Percentiles rank a stretch among this genome's conserved stretches.
Evolutionary conservation across 2,329 filamentous ascomycete species (phyloP).

Genomic region (Alternaria sp.): DNA sequence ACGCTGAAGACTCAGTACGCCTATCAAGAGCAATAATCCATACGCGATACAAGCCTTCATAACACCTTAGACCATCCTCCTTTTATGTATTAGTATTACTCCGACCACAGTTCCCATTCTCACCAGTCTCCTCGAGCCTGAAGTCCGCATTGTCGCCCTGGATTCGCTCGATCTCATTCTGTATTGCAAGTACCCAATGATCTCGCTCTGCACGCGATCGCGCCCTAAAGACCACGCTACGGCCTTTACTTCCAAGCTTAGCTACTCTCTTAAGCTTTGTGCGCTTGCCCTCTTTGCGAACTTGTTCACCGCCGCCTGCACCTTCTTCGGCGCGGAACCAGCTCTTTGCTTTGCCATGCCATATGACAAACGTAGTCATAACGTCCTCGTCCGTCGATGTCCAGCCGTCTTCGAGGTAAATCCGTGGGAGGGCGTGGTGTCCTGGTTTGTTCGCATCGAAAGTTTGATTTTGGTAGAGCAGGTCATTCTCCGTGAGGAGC

Average conservation of each 20-base stretch:
- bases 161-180: constrained; percentile 69
- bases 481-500: constrained; percentile 65
- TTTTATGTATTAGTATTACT: neutral
- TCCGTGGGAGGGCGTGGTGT: constrained; percentile 63
- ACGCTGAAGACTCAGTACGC: neutral
- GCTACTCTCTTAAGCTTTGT: constrained; percentile 65
- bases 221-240: constrained; percentile 70
- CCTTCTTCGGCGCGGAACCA: constrained; percentile 57
- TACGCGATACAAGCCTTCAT: neutral
- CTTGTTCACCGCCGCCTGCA: constrained; percentile 36
- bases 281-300: constrained; percentile 49
- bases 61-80: neutral
- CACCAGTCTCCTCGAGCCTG: constrained; percentile 38
- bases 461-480: constrained; percentile 68
- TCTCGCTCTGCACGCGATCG: constrained; percentile 69
- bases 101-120: neutral
- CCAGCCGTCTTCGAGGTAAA: constrained; percentile 67
- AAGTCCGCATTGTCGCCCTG: constrained; percentile 57
- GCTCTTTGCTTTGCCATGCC: constrained; percentile 64
- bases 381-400: constrained; percentile 68
- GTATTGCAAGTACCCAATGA: constrained; percentile 70
- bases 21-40: neutral
- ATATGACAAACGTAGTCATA: constrained; percentile 72
- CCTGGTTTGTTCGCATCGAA: constrained; percentile 69
- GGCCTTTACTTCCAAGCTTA: constrained; percentile 64